These are phyloP conservation scores for Tulasnella sp. DNA, from an alignment of 768 basidiomycete genomes.

Conservation along the genomic window DNA sequence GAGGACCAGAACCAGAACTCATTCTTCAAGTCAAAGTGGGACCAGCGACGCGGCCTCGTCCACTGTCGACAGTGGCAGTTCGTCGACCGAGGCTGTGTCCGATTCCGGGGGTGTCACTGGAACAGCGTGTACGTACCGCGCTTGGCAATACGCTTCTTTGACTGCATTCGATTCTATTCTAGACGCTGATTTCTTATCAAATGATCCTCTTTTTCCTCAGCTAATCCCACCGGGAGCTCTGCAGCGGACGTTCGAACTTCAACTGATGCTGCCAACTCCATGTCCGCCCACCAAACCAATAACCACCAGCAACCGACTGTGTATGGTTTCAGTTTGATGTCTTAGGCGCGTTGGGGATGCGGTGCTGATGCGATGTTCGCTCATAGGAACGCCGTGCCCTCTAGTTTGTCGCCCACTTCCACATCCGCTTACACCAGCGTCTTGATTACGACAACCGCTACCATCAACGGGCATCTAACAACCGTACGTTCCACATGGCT, in stretches of 20 bases:
- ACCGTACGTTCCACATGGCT: background rate
- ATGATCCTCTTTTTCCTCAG: background rate
- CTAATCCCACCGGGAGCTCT: background rate
- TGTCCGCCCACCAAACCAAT: background rate
- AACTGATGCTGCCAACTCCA: background rate
- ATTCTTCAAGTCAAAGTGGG: background rate
- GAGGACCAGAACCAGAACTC: background rate
- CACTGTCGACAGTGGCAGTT: background rate
- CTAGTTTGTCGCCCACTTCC: background rate
- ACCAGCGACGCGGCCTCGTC: background rate
- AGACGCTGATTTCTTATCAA: background rate
- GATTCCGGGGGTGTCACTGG: background rate
- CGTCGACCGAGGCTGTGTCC: background rate
- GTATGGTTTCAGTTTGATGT: background rate
- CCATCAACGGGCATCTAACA: slow-evolving; percentile 12
- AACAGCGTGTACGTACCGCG: background rate
- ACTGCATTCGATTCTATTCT: background rate
- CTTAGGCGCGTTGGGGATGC: background rate
- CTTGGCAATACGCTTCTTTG: background rate
- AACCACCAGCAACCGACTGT: background rate
- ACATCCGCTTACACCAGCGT: slow-evolving; percentile 8
- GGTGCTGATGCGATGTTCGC: background rate
- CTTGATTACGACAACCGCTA: slow-evolving; percentile 13
- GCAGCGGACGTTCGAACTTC: background rate
- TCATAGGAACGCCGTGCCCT: background rate